Evolutionary conservation across 441 rosid species (phyloP).

Genomic region (Sinapis alba): DNA sequence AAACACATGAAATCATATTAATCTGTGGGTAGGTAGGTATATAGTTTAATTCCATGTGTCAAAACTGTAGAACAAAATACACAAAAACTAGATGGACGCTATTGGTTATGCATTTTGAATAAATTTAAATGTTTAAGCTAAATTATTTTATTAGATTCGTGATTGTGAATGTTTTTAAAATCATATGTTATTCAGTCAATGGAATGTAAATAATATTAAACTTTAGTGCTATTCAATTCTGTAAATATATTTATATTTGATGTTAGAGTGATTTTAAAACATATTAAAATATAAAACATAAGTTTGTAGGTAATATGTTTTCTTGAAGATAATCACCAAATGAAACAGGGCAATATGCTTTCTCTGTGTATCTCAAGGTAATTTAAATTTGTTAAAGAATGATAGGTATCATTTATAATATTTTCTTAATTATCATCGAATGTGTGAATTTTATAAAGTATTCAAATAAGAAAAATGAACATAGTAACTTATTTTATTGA

Average conservation of each 20-base stretch:
- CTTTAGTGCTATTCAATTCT: neutral
- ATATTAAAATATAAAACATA: neutral
- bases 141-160: neutral
- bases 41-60: neutral
- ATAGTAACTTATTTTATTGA: slow-evolving; percentile 13
- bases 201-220: neutral
- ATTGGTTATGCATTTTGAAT: neutral
- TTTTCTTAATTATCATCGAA: neutral
- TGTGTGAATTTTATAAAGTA: neutral
- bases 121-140: neutral
- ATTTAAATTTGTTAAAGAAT: neutral
- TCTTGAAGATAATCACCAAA: neutral
- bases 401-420: neutral
- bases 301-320: no score
- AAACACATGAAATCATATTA: neutral
- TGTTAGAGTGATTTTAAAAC: neutral
- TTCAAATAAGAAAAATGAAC: neutral
- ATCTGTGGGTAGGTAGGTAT: neutral
- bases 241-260: neutral
- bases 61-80: neutral
- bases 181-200: neutral
- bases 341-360: neutral
- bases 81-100: neutral
- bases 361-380: neutral
- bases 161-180: neutral